phyloP scores from a whole-genome alignment of 306 rosid species.

The Ziziphus jujuba region DNA sequence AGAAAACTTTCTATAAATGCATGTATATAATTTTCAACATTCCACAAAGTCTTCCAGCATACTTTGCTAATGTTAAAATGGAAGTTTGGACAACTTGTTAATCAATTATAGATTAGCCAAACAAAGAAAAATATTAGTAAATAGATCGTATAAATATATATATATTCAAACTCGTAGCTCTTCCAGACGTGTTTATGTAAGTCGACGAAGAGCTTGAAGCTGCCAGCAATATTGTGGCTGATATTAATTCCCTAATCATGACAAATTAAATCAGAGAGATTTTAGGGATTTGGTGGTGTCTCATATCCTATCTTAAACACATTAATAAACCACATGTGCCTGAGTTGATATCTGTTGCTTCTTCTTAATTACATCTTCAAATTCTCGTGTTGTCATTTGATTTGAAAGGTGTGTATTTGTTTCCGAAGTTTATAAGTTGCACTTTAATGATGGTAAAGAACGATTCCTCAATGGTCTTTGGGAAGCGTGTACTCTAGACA shows the following conservation, averaged over 20 bases:
- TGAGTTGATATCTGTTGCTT: too few species aligned
- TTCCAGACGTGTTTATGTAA: not conserved
- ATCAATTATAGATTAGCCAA: not conserved
- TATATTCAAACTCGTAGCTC: not conserved
- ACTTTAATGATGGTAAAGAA: too few species aligned
- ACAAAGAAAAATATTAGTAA: not conserved
- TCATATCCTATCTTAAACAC: not conserved
- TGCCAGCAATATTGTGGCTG: not conserved
- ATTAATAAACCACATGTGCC: not conserved
- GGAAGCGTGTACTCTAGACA: too few species aligned
- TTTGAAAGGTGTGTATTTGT: too few species aligned
- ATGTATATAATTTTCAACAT: not conserved
- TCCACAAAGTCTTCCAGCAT: too few species aligned
- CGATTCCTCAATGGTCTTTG: not conserved
- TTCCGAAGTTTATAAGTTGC: too few species aligned
- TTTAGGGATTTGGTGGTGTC: conserved; percentile 1
- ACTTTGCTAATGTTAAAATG: too few species aligned
- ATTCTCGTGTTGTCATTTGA: too few species aligned
- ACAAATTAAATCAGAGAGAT: not conserved
- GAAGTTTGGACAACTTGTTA: too few species aligned
- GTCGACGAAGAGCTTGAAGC: conserved; percentile 9
- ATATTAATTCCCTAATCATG: too few species aligned
- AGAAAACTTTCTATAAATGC: too few species aligned
- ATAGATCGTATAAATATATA: not conserved
- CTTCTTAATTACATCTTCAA: too few species aligned